Evolutionary conservation across 1,284 basidiomycete genomes (phyloP).

Genomic region (Apiotrichum siamense): DNA sequence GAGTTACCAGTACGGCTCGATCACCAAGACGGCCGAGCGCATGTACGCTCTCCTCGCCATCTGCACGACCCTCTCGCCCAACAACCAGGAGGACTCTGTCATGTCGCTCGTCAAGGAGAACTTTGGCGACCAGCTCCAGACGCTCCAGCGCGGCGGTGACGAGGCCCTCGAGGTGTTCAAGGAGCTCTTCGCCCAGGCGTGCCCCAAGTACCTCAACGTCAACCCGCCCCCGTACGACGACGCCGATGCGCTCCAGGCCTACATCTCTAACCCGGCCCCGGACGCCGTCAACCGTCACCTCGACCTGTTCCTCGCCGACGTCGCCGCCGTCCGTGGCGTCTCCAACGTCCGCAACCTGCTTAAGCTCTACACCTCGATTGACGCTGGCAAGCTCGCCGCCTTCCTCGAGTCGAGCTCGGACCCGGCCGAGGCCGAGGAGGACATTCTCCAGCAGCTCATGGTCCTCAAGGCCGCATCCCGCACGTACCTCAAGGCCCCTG

Average conservation of each 20-base stretch:
- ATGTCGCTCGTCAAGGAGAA: conserved; percentile 88
- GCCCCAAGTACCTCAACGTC: conserved; percentile 92
- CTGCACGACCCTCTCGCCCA: conserved; percentile 85
- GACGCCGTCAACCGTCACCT: conserved; percentile 84
- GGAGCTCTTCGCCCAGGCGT: conserved; percentile 89
- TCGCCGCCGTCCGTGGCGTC: conserved; percentile 68
- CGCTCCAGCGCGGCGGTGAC: conserved; percentile 62
- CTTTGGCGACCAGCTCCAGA: conserved; percentile 81
- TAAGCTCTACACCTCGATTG: conserved; percentile 90
- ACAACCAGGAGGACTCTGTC: conserved; percentile 87
- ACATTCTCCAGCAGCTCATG: conserved; percentile 94
- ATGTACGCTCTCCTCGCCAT: conserved; percentile 96
- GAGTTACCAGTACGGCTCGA: conserved; percentile 96
- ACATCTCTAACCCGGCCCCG: conserved; percentile 53
- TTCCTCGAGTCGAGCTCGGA: conserved; percentile 57
- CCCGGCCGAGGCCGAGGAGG: conserved; percentile 59
- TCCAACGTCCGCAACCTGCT: conserved; percentile 85
- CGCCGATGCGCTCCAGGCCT: conserved; percentile 57
- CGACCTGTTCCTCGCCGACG: conserved; percentile 69
- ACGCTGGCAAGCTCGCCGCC: conserved; percentile 81
- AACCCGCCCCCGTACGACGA: conserved; percentile 93
- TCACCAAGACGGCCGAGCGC: conserved; percentile 93
- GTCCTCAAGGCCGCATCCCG: conserved; percentile 75
- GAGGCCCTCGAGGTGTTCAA: conserved; percentile 80
- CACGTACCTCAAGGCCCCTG: conserved; percentile 59